Evolutionary conservation across 768 basidiomycete species (phyloP).

Genomic region (Lepiota brunneoincarnata): DNA sequence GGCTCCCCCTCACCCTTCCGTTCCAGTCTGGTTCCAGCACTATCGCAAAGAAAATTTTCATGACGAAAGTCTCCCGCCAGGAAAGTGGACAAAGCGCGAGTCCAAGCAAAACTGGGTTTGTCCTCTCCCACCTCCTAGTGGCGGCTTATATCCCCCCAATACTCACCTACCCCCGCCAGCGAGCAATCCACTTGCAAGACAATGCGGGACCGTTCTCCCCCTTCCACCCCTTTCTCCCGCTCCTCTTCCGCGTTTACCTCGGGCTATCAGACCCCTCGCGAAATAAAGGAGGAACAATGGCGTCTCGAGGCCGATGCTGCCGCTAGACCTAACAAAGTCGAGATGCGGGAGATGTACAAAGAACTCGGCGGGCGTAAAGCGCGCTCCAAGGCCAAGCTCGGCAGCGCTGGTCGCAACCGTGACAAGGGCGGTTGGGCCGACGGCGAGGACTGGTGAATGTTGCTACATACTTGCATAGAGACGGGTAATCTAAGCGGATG

Average conservation of each 20-base stretch:
- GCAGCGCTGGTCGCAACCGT: conserved; percentile 55
- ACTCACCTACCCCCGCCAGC: conserved; percentile 31
- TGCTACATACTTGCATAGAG: not conserved
- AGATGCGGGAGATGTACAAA: conserved; percentile 92
- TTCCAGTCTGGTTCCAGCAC: conserved; percentile 89
- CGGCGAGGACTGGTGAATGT: conserved; percentile 22
- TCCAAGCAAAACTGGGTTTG: conserved; percentile 91
- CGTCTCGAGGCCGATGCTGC: conserved; percentile 47
- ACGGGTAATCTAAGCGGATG: not conserved
- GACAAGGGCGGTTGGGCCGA: conserved; percentile 80
- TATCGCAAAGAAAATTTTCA: conserved; percentile 87
- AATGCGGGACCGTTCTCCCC: conserved; percentile 39
- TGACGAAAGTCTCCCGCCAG: conserved; percentile 71
- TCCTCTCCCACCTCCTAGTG: conserved; percentile 15
- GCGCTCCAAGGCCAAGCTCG: conserved; percentile 71
- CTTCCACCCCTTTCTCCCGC: conserved; percentile 30
- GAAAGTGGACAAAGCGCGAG: conserved; percentile 91
- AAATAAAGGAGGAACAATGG: conserved; percentile 80
- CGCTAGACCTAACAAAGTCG: conserved; percentile 66
- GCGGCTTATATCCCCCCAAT: not conserved
- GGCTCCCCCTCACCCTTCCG: conserved; percentile 1
- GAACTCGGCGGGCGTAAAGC: conserved; percentile 84
- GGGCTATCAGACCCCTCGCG: conserved; percentile 78
- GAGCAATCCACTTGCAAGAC: conserved; percentile 45
- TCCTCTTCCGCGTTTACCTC: conserved; percentile 44